A percentile compares a stretch with the other conserved stretches of the same genome.
Conservation (phyloP, 345 rosid genomes). For the Citrus mangshanensis region DNA sequence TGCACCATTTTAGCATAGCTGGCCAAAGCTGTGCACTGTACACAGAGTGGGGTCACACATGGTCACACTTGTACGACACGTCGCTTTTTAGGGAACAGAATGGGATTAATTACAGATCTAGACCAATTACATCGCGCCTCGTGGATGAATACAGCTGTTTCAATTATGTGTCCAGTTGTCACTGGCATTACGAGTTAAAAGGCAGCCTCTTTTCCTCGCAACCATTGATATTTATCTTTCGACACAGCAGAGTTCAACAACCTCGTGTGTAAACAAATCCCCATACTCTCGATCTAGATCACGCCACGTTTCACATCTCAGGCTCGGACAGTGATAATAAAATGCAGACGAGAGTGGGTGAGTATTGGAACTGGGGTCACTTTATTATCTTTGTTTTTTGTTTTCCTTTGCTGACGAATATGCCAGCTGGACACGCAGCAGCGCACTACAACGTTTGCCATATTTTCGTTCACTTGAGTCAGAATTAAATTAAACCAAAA, state of each 20-base stretch:
- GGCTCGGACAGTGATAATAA: background rate
- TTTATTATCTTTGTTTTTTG: constrained; percentile 8
- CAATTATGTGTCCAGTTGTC: constrained; percentile 42
- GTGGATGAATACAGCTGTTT: constrained; percentile 33
- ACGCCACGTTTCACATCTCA: background rate
- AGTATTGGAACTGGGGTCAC: background rate
- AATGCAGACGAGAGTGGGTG: background rate
- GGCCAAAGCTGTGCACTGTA: constrained; percentile 33
- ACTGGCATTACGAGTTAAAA: constrained; percentile 23
- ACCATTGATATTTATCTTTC: constrained; percentile 10
- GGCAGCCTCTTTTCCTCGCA: constrained; percentile 18
- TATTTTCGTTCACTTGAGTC: too few relatives aligned
- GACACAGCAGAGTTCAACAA: background rate
- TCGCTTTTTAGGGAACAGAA: background rate
- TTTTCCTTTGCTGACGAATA: constrained; percentile 12
- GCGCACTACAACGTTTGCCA: background rate
- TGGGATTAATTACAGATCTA: background rate
- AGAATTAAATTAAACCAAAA: background rate
- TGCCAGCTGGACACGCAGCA: constrained; percentile 35
- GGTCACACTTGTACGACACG: constrained; percentile 18
- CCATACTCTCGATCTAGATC: background rate
- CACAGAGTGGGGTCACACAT: background rate
- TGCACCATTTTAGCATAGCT: constrained; percentile 21
- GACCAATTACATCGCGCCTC: background rate
- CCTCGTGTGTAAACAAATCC: background rate